A percentile compares a stretch with the other conserved stretches of the same genome.
phyloP scores from a whole-genome alignment of 169 alveolate species.

The Neospora caninum region DNA sequence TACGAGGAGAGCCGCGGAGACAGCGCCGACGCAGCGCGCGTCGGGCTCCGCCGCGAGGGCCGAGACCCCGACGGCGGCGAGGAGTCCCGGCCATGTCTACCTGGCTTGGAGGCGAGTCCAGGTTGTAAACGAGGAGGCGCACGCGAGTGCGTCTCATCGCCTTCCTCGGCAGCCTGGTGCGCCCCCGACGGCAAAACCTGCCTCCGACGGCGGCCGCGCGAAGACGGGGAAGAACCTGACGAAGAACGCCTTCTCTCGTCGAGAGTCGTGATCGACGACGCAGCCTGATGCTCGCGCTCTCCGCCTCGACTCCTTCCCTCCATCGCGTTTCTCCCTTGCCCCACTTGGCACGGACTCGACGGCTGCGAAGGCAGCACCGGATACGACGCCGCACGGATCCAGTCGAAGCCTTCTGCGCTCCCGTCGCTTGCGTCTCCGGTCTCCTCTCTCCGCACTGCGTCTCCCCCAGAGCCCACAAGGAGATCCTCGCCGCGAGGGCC shows the following conservation, averaged over 20 bases:
- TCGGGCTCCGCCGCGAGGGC: too few relatives aligned
- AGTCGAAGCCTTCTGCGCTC: neutral
- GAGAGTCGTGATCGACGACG: neutral
- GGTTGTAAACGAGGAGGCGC: too few relatives aligned
- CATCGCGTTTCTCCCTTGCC: neutral
- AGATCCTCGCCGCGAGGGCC: neutral
- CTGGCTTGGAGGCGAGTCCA: too few relatives aligned
- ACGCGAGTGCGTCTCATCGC: too few relatives aligned
- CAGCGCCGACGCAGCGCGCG: neutral
- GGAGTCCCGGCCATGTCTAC: too few relatives aligned
- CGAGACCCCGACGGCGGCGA: too few relatives aligned
- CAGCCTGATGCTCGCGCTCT: neutral
- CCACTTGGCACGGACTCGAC: constrained; percentile 13
- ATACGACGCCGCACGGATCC: constrained; percentile 24
- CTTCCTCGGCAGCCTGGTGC: too few relatives aligned
- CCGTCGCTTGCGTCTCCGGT: neutral
- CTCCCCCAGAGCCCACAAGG: neutral
- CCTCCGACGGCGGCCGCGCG: too few relatives aligned
- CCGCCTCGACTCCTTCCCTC: neutral
- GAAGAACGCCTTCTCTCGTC: neutral
- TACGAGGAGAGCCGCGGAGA: neutral
- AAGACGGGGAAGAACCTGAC: neutral
- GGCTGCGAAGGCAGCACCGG: constrained; percentile 38
- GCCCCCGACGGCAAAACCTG: too few relatives aligned
- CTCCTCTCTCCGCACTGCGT: neutral